A percentile compares a stretch with the other conserved stretches of the same genome.
Conservation (phyloP, 2,329 filamentous ascomycete species). For the Mycosphaerella sp. region DNA sequence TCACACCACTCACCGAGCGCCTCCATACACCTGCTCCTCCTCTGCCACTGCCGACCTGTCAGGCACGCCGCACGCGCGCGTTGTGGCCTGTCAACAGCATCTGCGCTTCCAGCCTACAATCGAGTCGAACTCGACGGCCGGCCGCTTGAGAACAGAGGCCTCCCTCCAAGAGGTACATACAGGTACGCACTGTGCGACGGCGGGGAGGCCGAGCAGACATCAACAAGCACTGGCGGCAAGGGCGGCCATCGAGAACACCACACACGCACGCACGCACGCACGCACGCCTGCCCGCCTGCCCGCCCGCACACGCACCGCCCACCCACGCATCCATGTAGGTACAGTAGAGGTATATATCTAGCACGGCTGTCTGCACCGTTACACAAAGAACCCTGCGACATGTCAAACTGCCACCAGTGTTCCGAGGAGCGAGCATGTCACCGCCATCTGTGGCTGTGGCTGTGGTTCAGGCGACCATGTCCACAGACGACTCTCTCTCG, state of each 20-base stretch:
- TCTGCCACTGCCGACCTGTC: constrained; percentile 20
- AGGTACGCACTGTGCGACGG: not conserved
- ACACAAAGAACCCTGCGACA: constrained; percentile 11
- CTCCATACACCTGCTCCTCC: constrained; percentile 9
- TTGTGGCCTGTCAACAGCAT: constrained; percentile 24
- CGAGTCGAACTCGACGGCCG: not conserved
- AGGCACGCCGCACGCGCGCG: constrained; percentile 15
- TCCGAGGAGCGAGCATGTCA: constrained; percentile 9
- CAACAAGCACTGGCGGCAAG: not conserved
- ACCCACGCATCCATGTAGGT: not conserved
- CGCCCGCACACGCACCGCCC: too few relatives aligned
- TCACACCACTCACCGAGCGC: constrained; percentile 10
- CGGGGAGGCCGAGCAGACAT: not conserved
- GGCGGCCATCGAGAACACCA: not conserved
- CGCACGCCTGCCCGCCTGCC: too few relatives aligned
- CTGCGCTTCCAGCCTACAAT: constrained; percentile 11
- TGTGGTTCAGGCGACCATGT: not conserved
- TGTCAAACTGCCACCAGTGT: constrained; percentile 16
- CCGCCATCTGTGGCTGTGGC: not conserved
- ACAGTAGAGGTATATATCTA: not conserved
- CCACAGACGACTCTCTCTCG: too few relatives aligned
- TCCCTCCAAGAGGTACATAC: not conserved
- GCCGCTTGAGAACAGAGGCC: not conserved
- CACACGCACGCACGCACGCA: not conserved
- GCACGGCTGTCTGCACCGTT: constrained; percentile 1